Percentiles rank a stretch among this genome's conserved stretches.
These are phyloP conservation scores for Pugionium dolabratum DNA, from an alignment of 345 rosid species.

Conservation along the genomic window DNA sequence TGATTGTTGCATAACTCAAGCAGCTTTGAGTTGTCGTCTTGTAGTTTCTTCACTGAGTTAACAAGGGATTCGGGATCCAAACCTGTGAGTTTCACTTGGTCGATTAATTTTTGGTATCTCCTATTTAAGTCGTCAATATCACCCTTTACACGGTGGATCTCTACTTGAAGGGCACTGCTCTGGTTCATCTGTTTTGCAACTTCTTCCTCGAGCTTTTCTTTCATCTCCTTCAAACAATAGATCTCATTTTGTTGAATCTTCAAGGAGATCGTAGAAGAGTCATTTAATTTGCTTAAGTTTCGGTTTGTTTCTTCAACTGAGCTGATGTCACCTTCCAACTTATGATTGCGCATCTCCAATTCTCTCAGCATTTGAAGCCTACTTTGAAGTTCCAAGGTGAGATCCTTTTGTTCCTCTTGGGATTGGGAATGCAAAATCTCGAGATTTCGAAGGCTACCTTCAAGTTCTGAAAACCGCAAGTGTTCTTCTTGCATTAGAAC, in stretches of 20 bases:
- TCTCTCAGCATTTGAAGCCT: slow-evolving; percentile 57
- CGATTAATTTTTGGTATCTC: slow-evolving; percentile 56
- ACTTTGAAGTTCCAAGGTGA: slow-evolving; percentile 65
- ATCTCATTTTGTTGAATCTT: slow-evolving; percentile 54
- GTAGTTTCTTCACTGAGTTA: slow-evolving; percentile 63
- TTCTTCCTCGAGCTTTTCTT: slow-evolving; percentile 76
- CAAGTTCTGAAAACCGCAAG: slow-evolving; percentile 57
- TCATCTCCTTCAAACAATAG: slow-evolving; percentile 59
- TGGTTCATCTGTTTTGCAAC: slow-evolving; percentile 59
- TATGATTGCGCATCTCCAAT: slow-evolving; percentile 51
- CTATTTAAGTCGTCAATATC: slow-evolving; percentile 58
- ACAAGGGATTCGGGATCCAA: slow-evolving; percentile 55
- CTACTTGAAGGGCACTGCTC: slow-evolving; percentile 71
- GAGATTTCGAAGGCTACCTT: slow-evolving; percentile 53
- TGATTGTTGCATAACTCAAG: slow-evolving; percentile 51
- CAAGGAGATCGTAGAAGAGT: slow-evolving; percentile 50
- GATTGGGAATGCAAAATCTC: slow-evolving; percentile 57
- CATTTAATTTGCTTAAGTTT: slow-evolving; percentile 50
- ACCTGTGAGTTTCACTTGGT: slow-evolving; percentile 69
- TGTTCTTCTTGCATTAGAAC: slow-evolving; percentile 57
- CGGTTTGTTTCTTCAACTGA: slow-evolving; percentile 51
- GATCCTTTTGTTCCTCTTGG: slow-evolving; percentile 64
- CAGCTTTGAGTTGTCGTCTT: slow-evolving; percentile 62
- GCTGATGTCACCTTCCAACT: slow-evolving; percentile 55
- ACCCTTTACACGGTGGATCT: slow-evolving; percentile 64